Conservation (phyloP, 2,329 filamentous ascomycete genomes). For the Pestalotiopsis sp. region DNA sequence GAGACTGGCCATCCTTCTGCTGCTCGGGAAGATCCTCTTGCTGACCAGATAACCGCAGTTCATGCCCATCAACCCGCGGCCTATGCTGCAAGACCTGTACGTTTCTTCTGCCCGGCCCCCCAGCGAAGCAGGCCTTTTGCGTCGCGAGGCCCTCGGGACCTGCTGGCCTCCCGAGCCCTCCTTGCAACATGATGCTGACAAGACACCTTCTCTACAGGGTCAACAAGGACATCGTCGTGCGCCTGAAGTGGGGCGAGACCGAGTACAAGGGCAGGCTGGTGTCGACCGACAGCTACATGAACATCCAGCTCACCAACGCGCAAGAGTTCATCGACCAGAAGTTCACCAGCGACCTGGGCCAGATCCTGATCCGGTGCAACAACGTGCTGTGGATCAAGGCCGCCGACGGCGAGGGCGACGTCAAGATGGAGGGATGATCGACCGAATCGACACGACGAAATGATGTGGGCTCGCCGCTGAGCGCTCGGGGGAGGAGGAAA, state of each 20-base stretch:
- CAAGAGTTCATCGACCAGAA: conserved; percentile 92
- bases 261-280: conserved; percentile 95
- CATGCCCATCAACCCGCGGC: conserved; percentile 94
- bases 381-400: conserved; percentile 92
- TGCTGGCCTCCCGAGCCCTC: neutral
- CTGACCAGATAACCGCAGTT: conserved; percentile 52
- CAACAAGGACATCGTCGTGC: conserved; percentile 87
- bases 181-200: neutral
- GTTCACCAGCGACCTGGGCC: conserved; percentile 80
- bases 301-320: conserved; percentile 87
- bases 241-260: conserved; percentile 96
- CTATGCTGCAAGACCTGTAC: conserved; percentile 91
- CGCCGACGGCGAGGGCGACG: conserved; percentile 56
- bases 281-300: conserved; percentile 98
- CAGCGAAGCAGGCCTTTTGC: neutral
- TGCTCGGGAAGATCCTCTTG: neutral
- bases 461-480: too few species aligned
- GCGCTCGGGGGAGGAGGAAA: neutral
- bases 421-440: conserved; percentile 59
- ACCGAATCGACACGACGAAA: too few species aligned
- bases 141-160: neutral
- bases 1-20: neutral
- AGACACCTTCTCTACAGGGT: conserved; percentile 56
- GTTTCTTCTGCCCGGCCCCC: conserved; percentile 33
- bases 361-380: conserved; percentile 96